Base-by-base conservation (phyloP, 345 rosid genomes). In the Carallia brachiata region DNA sequence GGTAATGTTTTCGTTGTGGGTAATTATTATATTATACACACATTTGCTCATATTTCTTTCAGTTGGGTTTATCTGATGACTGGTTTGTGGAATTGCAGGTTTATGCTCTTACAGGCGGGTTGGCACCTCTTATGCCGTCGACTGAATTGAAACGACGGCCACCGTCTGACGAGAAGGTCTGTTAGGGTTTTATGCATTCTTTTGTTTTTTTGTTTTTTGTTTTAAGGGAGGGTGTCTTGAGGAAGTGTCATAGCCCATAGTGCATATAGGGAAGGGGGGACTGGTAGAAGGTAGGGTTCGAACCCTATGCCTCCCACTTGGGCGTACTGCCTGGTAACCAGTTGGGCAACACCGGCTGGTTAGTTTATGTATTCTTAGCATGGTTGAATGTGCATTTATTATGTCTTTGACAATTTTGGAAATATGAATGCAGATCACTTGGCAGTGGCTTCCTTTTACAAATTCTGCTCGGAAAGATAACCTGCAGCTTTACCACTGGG, bases 41-140 rank as follows among this genome's bases (percentile, higher is more conserved):
- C 13, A 44, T 12, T 44, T 44, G 16, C 16, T 28, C 15, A 28
- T n/a, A n/a, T n/a, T n/a, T n/a, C 52, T 40, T 69, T 62, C 32
- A 40, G 39, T 36, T 74, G 19, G 32, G 17, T 34, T 18, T 36
- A 18, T 58, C 59, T 4, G 53, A 18, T 27, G 60, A 19, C 27
- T 62, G 27, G 17, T 36, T 60, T n/a, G 54, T 71, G 30, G 57
- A 66, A 44, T 79, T 72, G 53, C 47, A 91, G 97, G 98, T 95
- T 66, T 95, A 95, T 72, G 99, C 98, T 4, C 99, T 92, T 69
- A 92, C 98, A 0, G 99, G 99, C 2, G 99, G 98, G 19, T 71
- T 95, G 84, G 94, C 99, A 18, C 99, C 96, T 54, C 93, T 92
- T 75, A 92, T 95, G 97, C 98, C 97, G 34, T 84, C 98, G 6